A percentile compares a stretch with the other conserved stretches of the same genome.
phyloP scores from a whole-genome alignment of 139 green algal species.

The Tetraselmis striata region DNA sequence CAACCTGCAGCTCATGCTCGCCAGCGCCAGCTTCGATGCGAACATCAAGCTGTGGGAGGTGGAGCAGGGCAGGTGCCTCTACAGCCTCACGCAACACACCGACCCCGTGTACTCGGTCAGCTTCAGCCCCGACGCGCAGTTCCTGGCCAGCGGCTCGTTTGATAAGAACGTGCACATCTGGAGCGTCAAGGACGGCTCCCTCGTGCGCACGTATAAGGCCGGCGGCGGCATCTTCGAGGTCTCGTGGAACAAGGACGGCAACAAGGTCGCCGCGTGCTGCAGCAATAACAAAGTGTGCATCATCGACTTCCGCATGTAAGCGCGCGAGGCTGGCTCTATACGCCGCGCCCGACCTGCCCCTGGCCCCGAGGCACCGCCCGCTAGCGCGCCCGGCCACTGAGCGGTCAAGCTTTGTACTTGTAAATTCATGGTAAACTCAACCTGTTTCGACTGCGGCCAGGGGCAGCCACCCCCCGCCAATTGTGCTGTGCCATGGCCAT shows the following conservation, averaged over 20 bases:
- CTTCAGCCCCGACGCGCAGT: conserved; percentile 71
- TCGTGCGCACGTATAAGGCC: conserved; percentile 56
- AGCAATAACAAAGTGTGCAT: conserved; percentile 63
- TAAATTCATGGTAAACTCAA: no score
- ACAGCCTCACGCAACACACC: conserved; percentile 57
- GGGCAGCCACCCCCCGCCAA: no score
- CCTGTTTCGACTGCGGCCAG: no score
- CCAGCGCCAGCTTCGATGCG: conserved; percentile 76
- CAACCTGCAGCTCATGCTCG: conserved; percentile 57
- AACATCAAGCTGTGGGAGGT: conserved; percentile 83
- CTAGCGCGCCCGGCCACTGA: no score
- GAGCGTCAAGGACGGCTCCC: conserved; percentile 53
- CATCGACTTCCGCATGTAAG: conserved; percentile 52
- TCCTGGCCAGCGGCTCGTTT: conserved; percentile 71
- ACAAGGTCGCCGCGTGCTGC: conserved; percentile 68
- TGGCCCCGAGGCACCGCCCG: no score
- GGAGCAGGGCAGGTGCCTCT: conserved; percentile 47
- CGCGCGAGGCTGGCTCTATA: no score
- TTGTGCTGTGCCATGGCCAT: no score
- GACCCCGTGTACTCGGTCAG: conserved; percentile 78
- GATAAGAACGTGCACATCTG: conserved; percentile 75
- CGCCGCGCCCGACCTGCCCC: no score
- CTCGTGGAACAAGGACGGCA: conserved; percentile 67
- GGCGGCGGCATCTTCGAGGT: conserved; percentile 81
- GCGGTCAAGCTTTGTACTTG: no score